Base-by-base conservation (phyloP, 345 rosid genomes). In the thale cress (Arabidopsis thaliana) region DNA sequence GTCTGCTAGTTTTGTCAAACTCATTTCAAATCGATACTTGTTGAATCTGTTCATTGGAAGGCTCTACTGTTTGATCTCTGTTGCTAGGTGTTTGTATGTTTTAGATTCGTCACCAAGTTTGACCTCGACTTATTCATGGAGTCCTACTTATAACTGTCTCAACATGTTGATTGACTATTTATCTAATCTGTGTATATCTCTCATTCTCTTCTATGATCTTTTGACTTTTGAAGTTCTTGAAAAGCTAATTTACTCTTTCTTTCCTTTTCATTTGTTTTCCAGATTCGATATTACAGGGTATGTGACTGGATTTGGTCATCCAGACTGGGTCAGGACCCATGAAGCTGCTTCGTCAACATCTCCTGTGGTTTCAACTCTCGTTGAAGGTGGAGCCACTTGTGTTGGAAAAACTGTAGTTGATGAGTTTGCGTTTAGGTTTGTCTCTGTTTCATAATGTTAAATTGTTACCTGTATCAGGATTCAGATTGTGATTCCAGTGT, bases 301-400 rank as follows among this genome's bases (percentile, higher is more conserved):
- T 66, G 96, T 90, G 69, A 84, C 97, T 69, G 96, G 98, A 57
- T 95, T 92, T 72, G 96, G 99, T 51, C 96, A 93, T 84, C 97
- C 97, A 13, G 96, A 95, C 59, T 95, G 99, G 99, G 85, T 58
- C 59, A 87, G 83, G 82, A 88, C 93, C 0, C 97, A 92, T 70
- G 87, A 81, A 46, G 75, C 85, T 28, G 93, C 93, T 73, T 81
- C 86, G 55, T 80, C 73, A 38, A 95, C 98, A 0, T 76, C 88
- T 58, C 52, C 85, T 51, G 93, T 88, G 51, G 86, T 95, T 55
- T 87, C 84, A 30, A 36, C 84, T 65, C 98, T 95, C 2, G 91
- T 89, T 65, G 96, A 90, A 78, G 98, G 90, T 62, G 99, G 99
- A 49, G 99, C 98, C 57, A 88, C 99, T 66, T 92, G 98, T 79